Base-by-base conservation (phyloP, 768 basidiomycete genomes). In the Lentinula guzmanii region DNA sequence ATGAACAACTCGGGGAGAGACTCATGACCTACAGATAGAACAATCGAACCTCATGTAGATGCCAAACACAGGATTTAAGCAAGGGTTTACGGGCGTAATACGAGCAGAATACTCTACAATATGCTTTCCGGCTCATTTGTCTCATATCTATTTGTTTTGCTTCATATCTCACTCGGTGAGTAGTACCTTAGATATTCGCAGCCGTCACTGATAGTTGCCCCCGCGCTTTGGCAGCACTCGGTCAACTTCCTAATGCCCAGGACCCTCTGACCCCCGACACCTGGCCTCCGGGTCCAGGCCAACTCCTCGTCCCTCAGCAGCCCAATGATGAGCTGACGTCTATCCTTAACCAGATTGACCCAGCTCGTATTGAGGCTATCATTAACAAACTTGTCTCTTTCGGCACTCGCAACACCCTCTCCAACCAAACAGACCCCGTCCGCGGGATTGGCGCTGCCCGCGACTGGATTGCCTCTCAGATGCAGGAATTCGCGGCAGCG, bases 361-460 rank as follows among this genome's bases (percentile, higher is more conserved):
- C 78, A 1, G 66, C 67, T 15, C 77, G 79, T 31, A 77, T 84
- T 57, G 62, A 81, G 62, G 70, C 75, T 24, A 84, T 72, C 55
- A 82, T 84, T 64, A 69, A 69, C 51, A 82, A 82, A 66, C 80
- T 85, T 39, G 79, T 79, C 52, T 79, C 82, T 21, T 83, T 84
- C 64, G 83, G 82, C 18, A 85, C 82, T 18, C 76, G 82, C 9
- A 75, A 78, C 70, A 84, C 82, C 33, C 73, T 78, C 46, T 83
- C 82, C 33, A 80, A 67, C 65, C 82, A 83, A 68, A 82, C 82
- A 5, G 77, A 83, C 65, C 80, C 82, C 16, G 66, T 69, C 9
- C 77, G 82, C 39, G 82, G 82, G 39, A 82, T 85, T 42, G 82
- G 82, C 46, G 83, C 82, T 5, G 79, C 83, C 16, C 70, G 81